Evolutionary conservation across 768 basidiomycete species (phyloP), one percentile per base, ranked within the genome.

Genomic region (Rhodotorula paludigena): DNA sequence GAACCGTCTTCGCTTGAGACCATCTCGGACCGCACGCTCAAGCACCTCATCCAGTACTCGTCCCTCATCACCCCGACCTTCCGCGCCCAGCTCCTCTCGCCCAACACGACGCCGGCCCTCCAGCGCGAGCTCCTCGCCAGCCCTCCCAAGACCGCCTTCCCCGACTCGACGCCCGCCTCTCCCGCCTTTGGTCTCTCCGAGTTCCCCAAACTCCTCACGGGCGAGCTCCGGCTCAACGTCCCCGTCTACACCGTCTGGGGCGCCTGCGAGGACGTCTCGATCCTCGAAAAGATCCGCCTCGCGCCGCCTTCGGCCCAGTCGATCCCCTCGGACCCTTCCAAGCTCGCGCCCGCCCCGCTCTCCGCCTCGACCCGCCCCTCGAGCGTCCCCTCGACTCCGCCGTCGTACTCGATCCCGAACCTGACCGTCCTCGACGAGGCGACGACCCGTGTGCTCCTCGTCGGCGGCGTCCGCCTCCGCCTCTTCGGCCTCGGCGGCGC

Each of bases 221-320:
- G 92, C 53, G 88, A 92, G 71, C 84, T 99, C 81, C 90, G 89
- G 77, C 86, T 99, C 62, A 84, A 87, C 60, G 85, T 97, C 15
- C 96, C 96, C 51, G 91, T 98, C 20, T 99, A 88, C 80, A 92
- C 93, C 60, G 90, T 97, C 44, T 94, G 90, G 86, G 96, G 96
- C 35, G 90, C 94, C 32, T 96, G 94, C 76, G 96, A 99, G 80
- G 96, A 99, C 76, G 91, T 99, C 45, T 74, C 85, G 57, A 84
- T 99, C 49, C 82, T 98, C 71, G 96, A 98, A 82, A 93, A 91
- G 78, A 88, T 98, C 80, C 87, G 96, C 74, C 41, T 73, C 35
- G 76, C 75, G 0, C 57, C 63, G 2, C 52, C 52, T 0, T 60
- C 65, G 5, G 14, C 57, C 6, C 41, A 67, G 36, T 45, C 51